Evolutionary conservation across 2,329 filamentous ascomycete genomes (phyloP).

Genomic region (Arthrobotrys pseudoclavata): DNA sequence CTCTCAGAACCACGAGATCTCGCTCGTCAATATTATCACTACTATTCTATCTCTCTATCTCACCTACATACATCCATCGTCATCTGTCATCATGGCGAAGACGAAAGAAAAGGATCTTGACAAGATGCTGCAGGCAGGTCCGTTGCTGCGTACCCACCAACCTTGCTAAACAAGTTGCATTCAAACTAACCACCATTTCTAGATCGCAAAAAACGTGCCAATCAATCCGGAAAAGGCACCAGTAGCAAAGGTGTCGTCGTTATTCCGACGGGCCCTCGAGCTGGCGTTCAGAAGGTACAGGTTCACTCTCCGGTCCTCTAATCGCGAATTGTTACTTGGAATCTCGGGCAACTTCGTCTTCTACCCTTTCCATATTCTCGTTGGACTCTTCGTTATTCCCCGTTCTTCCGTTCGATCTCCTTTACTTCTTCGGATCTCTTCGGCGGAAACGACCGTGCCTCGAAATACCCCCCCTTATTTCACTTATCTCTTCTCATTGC

Average conservation of each 20-base stretch:
- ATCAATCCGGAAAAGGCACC: conserved; percentile 24
- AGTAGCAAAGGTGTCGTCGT: conserved; percentile 9
- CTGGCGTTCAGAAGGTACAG: conserved; percentile 54
- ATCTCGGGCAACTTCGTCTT: conserved; percentile 17
- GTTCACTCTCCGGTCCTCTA: conserved; percentile 35
- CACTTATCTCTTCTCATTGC: conserved; percentile 12
- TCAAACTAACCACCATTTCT: conserved; percentile 20
- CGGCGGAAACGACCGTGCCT: conserved; percentile 23
- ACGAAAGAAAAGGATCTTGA: conserved; percentile 41
- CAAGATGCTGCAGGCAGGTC: conserved; percentile 44
- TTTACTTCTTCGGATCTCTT: conserved; percentile 11
- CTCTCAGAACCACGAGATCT: neutral
- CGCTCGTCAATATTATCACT: neutral
- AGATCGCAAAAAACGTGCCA: conserved; percentile 51
- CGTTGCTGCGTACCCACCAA: conserved; percentile 6
- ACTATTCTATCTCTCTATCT: neutral
- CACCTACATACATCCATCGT: neutral
- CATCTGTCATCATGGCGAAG: conserved; percentile 29
- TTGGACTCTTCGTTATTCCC: conserved; percentile 21
- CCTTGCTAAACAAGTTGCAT: neutral
- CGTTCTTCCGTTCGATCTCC: conserved; percentile 18
- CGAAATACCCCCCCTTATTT: conserved; percentile 23
- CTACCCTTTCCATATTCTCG: conserved; percentile 14
- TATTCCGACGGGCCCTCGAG: conserved; percentile 47
- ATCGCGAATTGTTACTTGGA: conserved; percentile 34